Evolutionary conservation across 441 rosid species (phyloP), one percentile per base, ranked within the genome.

Genomic region (Gossypium lobatum): DNA sequence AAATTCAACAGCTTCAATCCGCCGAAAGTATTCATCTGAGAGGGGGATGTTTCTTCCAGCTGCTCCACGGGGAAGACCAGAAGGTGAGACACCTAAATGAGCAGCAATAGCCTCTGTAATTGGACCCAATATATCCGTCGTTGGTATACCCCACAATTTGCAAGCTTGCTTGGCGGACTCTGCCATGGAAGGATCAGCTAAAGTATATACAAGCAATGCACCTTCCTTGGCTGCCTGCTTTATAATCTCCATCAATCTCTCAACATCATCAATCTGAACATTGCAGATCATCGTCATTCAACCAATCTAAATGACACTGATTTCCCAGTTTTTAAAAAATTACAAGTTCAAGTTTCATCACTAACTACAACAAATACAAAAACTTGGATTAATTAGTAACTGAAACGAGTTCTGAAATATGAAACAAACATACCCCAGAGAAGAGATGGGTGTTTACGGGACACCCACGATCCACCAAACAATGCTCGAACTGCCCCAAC

Each of bases 31-130:
- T 25, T 95, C 96, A 10, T 91, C 94, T 1, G 83, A 76, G 13
- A 91, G 89, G 25, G 89, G 83, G 26, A 82, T 18, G 45, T 72
- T 79, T 74, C 90, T 76, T 16, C 88, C 84, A 1, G 88, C 64
- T 1, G 96, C 96, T 54, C 94, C 88, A 50, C 98, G 97, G n/a
- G 94, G 86, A 37, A 95, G 89, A n/a, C 97, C 96, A 5, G 92
- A 89, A 26, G 97, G 96, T 9, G 84, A 90, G 53, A 93, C 91
- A 3, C 93, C 93, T 11, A 89, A 79, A 83, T 92, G 95, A 68
- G 88, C 80, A 4, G 94, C 91, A 68, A 95, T 79, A 23, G 96
- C 82, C 67, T 91, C 91, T 0, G 97, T 95, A 72, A 95, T 89
- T 20, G 95, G 97, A 52, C 98, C 92, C 11, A 92, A 74, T 14